Percentiles rank a stretch among this genome's conserved stretches.
These are phyloP conservation scores for Larix sibirica DNA, from an alignment of 83 land plant species.

Conservation along the genomic window DNA sequence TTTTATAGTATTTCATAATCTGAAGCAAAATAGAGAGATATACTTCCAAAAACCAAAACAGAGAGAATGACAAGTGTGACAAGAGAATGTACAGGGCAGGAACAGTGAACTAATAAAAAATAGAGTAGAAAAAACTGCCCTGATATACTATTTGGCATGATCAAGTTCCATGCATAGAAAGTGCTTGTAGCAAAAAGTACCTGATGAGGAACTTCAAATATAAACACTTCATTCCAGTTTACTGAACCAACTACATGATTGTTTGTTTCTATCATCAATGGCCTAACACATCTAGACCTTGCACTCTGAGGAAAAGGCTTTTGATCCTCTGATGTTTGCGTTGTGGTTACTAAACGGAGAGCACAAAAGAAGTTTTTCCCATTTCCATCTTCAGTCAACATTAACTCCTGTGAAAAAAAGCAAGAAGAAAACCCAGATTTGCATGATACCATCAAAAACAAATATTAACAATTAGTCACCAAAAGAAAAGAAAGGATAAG, in stretches of 20 bases:
- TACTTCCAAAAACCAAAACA: too few relatives aligned
- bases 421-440: slow-evolving; percentile 5
- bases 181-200: slow-evolving; percentile 16
- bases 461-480: too few relatives aligned
- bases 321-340: slow-evolving; percentile 67
- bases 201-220: slow-evolving; percentile 93
- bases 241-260: slow-evolving; percentile 38
- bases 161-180: neutral
- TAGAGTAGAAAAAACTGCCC: neutral
- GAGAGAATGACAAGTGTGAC: neutral
- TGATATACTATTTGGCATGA: neutral
- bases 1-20: too few relatives aligned
- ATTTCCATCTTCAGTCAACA: slow-evolving; percentile 83
- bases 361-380: slow-evolving; percentile 85
- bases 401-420: slow-evolving; percentile 63
- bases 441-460: slow-evolving; percentile 9
- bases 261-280: slow-evolving; percentile 25
- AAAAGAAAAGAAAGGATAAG: neutral
- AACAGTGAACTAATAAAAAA: neutral
- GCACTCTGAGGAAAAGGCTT: slow-evolving; percentile 95
- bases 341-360: slow-evolving; percentile 70
- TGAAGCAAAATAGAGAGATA: too few relatives aligned
- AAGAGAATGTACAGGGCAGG: neutral
- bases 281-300: slow-evolving; percentile 88
- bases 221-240: slow-evolving; percentile 96